phyloP scores from a whole-genome alignment of 768 basidiomycete species.

The Mrakia frigida region DNA sequence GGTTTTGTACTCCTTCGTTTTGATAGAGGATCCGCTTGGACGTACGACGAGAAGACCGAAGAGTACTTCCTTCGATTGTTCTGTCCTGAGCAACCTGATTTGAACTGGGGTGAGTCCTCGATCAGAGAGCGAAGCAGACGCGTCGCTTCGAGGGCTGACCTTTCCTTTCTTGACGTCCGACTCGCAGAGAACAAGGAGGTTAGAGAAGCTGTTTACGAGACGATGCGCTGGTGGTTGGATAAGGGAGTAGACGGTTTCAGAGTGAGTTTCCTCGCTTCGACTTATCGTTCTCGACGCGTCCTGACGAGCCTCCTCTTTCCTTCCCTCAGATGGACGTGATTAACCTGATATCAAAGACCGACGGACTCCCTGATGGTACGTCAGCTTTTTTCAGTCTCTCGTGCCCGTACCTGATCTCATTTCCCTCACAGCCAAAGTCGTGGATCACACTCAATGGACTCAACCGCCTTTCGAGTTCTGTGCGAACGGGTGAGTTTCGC shows the following conservation, averaged over 20 bases:
- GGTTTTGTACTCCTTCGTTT: too few species aligned
- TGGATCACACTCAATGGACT: conserved; percentile 1
- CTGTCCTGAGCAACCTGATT: conserved; percentile 50
- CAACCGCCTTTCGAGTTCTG: conserved; percentile 11
- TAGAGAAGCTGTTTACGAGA: conserved; percentile 48
- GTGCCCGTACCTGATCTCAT: neutral
- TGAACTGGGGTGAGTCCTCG: conserved; percentile 64
- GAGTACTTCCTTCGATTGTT: conserved; percentile 73
- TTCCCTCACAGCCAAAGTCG: conserved; percentile 1
- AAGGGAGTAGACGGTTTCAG: conserved; percentile 71
- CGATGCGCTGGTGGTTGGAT: conserved; percentile 70
- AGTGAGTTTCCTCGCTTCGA: conserved; percentile 45
- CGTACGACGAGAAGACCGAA: conserved; percentile 58
- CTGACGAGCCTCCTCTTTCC: neutral
- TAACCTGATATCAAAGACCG: conserved; percentile 13
- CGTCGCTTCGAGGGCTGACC: neutral
- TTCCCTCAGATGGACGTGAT: conserved; percentile 21
- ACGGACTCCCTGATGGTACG: conserved; percentile 49
- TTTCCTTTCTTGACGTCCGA: neutral
- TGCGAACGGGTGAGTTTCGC: conserved; percentile 8
- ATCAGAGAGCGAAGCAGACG: neutral
- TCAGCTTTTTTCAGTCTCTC: neutral
- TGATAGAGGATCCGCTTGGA: conserved; percentile 57
- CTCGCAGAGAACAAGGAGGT: conserved; percentile 43
- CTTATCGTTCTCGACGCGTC: neutral